Evolutionary conservation across 805 yeast species (phyloP), one percentile per base, ranked within the genome.

Genomic region (Deakozyma indianensis): DNA sequence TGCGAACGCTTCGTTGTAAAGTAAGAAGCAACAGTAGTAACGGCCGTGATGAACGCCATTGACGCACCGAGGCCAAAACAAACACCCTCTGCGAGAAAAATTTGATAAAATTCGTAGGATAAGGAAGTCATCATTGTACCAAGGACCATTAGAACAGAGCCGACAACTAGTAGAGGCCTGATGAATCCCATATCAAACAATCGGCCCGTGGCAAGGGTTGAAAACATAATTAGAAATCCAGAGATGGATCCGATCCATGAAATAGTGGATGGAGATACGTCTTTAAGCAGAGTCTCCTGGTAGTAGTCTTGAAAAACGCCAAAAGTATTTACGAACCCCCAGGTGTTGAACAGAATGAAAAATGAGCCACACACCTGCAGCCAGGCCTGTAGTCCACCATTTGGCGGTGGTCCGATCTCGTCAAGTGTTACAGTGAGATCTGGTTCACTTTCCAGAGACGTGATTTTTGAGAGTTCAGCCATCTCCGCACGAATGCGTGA

Each of bases 281-380:
- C 65, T 1, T 68, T 65, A 47, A 72, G 75, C 23, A 50, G 50
- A 14, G 59, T 43, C 21, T 65, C 61, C 21, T 24, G 22, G 51
- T 77, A 78, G 54, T 70, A 74, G 29, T 69, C 63, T 45, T 77
- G 71, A 53, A 74, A 78, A 3, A 75, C 74, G 23, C 82, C 83
- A 58, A 64, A 78, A 2, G 74, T 65, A 35, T 77, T 73, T 47
- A 73, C 73, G 61, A 76, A 65, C 16, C 84, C 84, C 70, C 74
- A 77, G 0, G 79, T 71, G 47, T 72, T 57, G 52, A 70, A 54
- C 67, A 66, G 56, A 56, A 66, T 54, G 16, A 71, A 60, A 61
- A 73, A 68, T 0, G 67, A 65, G 18, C 73, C 74, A 2, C 67
- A 35, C 1, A 75, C 69, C 14, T 72, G 73, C n/a, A 71, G 53